Conservation (phyloP, 1,139 yeast genomes). For the Yamadazyma kanchanaburiensis region DNA sequence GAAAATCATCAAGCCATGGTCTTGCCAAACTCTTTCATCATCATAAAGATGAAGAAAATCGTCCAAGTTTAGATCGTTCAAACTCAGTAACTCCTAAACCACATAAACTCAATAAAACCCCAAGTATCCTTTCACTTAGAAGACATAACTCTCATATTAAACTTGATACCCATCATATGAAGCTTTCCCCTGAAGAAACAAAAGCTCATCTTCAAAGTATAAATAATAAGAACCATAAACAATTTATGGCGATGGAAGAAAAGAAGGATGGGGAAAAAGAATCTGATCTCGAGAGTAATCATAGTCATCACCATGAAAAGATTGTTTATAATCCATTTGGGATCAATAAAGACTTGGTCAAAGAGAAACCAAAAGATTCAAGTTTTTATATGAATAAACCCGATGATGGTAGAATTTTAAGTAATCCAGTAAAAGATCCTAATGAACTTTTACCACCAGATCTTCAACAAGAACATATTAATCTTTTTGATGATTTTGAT, state of each 20-base stretch:
- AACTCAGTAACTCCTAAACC: too few species aligned
- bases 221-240: constrained; percentile 25
- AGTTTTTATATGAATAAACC: constrained; percentile 33
- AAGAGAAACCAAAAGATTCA: constrained; percentile 35
- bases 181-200: constrained; percentile 37
- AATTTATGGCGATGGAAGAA: constrained; percentile 14
- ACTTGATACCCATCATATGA: constrained; percentile 16
- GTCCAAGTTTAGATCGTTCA: too few species aligned
- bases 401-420: constrained; percentile 42
- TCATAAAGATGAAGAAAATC: constrained; percentile 8
- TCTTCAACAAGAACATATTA: constrained; percentile 47
- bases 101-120: constrained; percentile 15
- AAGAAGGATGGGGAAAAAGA: constrained; percentile 9
- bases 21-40: constrained; percentile 28
- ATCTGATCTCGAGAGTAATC: constrained; percentile 1
- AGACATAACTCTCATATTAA: constrained; percentile 22
- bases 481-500: constrained; percentile 57
- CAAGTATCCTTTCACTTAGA: constrained; percentile 26
- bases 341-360: constrained; percentile 32
- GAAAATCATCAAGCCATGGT: constrained; percentile 19
- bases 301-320: constrained; percentile 22
- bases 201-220: constrained; percentile 34
- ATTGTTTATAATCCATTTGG: constrained; percentile 49
- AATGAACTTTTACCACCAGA: constrained; percentile 60
- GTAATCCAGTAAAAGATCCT: constrained; percentile 68